Base-by-base conservation (phyloP, 2,329 filamentous ascomycete genomes). In the Pseudonectria foliicola region DNA sequence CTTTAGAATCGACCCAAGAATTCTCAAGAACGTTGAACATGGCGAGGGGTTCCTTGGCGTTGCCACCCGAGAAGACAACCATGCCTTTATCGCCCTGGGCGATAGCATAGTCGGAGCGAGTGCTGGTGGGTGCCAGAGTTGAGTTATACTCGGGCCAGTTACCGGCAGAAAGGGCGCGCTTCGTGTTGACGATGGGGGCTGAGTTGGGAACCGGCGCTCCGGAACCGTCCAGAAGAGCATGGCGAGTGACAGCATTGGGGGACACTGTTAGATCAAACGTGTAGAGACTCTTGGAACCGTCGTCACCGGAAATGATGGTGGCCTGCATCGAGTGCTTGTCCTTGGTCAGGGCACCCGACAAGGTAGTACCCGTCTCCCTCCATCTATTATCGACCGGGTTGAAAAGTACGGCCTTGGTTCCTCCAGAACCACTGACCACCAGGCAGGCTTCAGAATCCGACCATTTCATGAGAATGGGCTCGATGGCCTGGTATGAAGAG, bases 131-230 rank as follows among this genome's bases (percentile, higher is more conserved):
- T 0, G 84, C 89, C 27, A 80, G 61, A 1, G 80, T 82, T 34
- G 66, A 70, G 60, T 95, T 89, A 60, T 95, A 95, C 3, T 68
- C 53, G 2, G 89, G 88, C 77, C 86, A 93, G 50, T 79, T 66
- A 14, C 63, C 64, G 16, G 80, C 55, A 1, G 76, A 79, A 21
- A 85, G 59, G 12, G 69, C 53, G 10, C 51, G 50, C 38, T 53
- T 52, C 29, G 27, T 33, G 15, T 47, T 50, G 52, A 24, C 44
- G n/a, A 72, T 53, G 1, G 71, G 63, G 10, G 57, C 54, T 6
- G 73, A 64, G 34, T 63, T 67, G 31, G 49, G 63, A 53, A 68
- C 73, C 28, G 59, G 71, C 42, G 53, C 68, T 12, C 83, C 84
- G 27, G 70, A 66, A 10, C 71, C 70, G 42, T 77, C 73, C 31